phyloP scores from a whole-genome alignment of 2,329 filamentous ascomycete genomes.

The Aspergillus ustus region DNA sequence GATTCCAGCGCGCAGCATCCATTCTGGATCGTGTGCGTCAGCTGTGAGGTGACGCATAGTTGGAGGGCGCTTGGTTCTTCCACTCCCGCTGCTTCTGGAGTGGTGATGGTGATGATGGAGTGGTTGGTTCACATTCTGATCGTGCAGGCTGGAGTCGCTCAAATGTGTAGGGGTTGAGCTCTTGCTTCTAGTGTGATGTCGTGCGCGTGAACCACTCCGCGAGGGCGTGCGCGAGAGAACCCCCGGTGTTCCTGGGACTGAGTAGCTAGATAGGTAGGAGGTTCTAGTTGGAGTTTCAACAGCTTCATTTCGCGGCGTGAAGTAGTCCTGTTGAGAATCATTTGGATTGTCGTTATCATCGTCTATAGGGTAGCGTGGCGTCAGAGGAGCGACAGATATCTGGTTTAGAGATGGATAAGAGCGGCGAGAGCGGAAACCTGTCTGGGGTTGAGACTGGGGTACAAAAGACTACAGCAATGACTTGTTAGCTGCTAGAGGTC shows the following conservation, averaged over 20 bases:
- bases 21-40: slow-evolving; percentile 52
- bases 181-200: slow-evolving; percentile 39
- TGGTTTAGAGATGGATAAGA: slow-evolving; percentile 64
- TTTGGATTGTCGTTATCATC: slow-evolving; percentile 39
- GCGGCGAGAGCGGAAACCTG: slow-evolving; percentile 51
- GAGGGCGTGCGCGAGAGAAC: slow-evolving; percentile 48
- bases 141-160: slow-evolving; percentile 43
- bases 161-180: slow-evolving; percentile 38
- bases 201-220: slow-evolving; percentile 43
- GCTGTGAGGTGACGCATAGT: slow-evolving; percentile 11
- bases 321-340: slow-evolving; percentile 37
- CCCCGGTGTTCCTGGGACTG: slow-evolving; percentile 49
- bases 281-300: slow-evolving; percentile 38
- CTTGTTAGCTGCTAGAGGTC: neutral
- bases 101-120: slow-evolving; percentile 32
- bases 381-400: slow-evolving; percentile 65
- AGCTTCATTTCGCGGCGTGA: slow-evolving; percentile 28
- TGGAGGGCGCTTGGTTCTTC: slow-evolving; percentile 4
- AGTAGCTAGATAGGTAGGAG: slow-evolving; percentile 48
- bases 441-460: slow-evolving; percentile 26
- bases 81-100: slow-evolving; percentile 12
- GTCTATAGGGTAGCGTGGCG: slow-evolving; percentile 58
- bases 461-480: neutral
- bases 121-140: slow-evolving; percentile 31
- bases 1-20: slow-evolving; percentile 63